These are phyloP conservation scores for Parasitella parasitica DNA, from an alignment of 371 early-diverging fungal species.

Conservation along the genomic window DNA sequence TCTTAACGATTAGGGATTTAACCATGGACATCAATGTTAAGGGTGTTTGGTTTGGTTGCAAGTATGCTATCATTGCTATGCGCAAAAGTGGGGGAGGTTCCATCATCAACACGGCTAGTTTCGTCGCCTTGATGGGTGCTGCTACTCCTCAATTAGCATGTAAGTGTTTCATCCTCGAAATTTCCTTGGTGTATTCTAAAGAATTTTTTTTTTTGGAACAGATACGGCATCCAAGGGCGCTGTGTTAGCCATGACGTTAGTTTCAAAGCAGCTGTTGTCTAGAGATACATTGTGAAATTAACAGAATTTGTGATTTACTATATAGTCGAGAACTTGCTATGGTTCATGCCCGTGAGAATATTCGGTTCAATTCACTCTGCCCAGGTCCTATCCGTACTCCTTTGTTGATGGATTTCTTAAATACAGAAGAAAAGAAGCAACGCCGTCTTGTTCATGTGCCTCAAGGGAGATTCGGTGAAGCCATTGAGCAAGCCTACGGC, in stretches of 20 bases:
- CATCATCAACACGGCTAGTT: slow-evolving; percentile 88
- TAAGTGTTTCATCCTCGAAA: slow-evolving; percentile 32
- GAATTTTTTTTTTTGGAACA: slow-evolving; percentile 12
- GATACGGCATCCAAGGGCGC: slow-evolving; percentile 91
- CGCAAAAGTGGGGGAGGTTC: slow-evolving; percentile 72
- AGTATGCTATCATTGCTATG: slow-evolving; percentile 81
- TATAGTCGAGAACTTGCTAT: slow-evolving; percentile 78
- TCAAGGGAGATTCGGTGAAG: slow-evolving; percentile 88
- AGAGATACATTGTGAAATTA: background rate
- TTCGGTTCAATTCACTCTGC: slow-evolving; percentile 86
- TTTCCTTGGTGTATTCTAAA: background rate
- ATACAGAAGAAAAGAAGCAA: slow-evolving; percentile 85
- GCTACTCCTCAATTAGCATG: slow-evolving; percentile 91
- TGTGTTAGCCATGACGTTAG: slow-evolving; percentile 85
- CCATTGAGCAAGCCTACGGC: slow-evolving; percentile 86
- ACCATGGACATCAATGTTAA: slow-evolving; percentile 88
- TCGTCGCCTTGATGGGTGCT: slow-evolving; percentile 81
- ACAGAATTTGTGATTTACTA: background rate
- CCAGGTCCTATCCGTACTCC: slow-evolving; percentile 86
- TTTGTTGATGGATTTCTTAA: slow-evolving; percentile 82
- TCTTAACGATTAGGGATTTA: slow-evolving; percentile 34
- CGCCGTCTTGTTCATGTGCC: slow-evolving; percentile 83
- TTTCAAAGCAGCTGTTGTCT: slow-evolving; percentile 1
- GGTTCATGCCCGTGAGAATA: slow-evolving; percentile 88
- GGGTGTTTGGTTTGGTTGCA: slow-evolving; percentile 92